Conservation (phyloP, 2,329 filamentous ascomycete species). For the Penicillium sp. region DNA sequence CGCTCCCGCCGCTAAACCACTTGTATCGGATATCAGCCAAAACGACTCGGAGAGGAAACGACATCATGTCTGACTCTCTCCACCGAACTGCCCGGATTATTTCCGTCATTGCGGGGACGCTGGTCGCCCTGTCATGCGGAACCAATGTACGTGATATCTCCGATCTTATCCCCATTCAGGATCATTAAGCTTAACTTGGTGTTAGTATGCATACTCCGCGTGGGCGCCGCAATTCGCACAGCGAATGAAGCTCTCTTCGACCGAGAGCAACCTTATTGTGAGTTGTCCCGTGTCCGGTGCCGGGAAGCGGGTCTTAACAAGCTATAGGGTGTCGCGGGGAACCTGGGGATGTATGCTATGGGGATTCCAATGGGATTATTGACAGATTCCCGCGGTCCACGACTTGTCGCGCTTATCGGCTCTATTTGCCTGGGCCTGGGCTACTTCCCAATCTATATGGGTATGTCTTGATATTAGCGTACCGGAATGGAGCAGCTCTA, state of each 20-base stretch:
- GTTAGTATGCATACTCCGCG: constrained; percentile 93
- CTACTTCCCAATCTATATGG: constrained; percentile 77
- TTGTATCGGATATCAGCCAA: background rate
- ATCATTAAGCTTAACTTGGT: constrained; percentile 24
- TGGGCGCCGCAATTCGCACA: constrained; percentile 96
- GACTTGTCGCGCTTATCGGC: constrained; percentile 73
- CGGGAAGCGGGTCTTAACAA: constrained; percentile 29
- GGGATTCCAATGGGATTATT: constrained; percentile 87
- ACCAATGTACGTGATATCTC: constrained; percentile 66
- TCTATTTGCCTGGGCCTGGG: constrained; percentile 70
- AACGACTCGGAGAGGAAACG: background rate
- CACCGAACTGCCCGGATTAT: constrained; percentile 62
- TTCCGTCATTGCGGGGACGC: constrained; percentile 79
- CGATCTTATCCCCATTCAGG: background rate
- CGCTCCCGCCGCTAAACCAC: background rate
- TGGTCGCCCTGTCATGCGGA: constrained; percentile 83
- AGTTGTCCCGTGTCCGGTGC: constrained; percentile 27
- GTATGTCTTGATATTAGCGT: constrained; percentile 31
- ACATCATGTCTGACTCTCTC: constrained; percentile 29
- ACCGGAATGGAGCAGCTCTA: background rate
- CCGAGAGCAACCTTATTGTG: constrained; percentile 87
- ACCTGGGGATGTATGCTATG: constrained; percentile 85
- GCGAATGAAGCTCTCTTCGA: constrained; percentile 81
- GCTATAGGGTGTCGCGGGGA: constrained; percentile 52
- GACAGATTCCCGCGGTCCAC: constrained; percentile 77